Evolutionary conservation across 75 land plant genomes (phyloP), one percentile per base, ranked within the genome.

Genomic region (Ceratopteris richardii): DNA sequence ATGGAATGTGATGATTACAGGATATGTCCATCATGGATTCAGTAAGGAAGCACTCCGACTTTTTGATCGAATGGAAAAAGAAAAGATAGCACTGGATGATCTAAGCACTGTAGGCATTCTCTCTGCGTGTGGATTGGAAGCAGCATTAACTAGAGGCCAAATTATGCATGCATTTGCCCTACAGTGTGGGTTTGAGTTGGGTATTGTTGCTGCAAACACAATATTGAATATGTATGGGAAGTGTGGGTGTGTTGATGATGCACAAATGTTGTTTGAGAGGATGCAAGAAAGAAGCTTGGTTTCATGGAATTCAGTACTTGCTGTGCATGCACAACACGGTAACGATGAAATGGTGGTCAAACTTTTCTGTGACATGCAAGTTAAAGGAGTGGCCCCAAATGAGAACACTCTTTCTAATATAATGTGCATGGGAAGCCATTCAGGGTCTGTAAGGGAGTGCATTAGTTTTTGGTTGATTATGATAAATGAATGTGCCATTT

Each of bases 1-100:
- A 11, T 84, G 88, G 85, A 88, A 88, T 60, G 77, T 75, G 31
- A 56, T 88, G 76, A 74, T 88, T 11, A 72, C 78, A 5, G 77
- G 85, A 40, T 88, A 81, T 62, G 85, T 75, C 19, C 85, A 79
- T 47, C 78, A 81, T 67, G 88, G 82, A 5, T 73, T 68, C 0
- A 65, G 70, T 11, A 39, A 57, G 19, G 68, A 66, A 43, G 82
- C 85, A 0, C 54, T 88, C 41, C 31, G 58, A 17, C 51, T 84
- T 46, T 79, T 81, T 44, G 31, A 63, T 48, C 54, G 37, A 58
- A 84, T 88, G 78, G 73, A 69, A 66, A 46, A 18, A 17, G 50
- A 46, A 14, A 21, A 21, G 17, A 9, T 81, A 23, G 48, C 44
- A 50, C 75, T 72, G 10, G 80, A 81, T 60, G 73, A 81, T 65